These are phyloP conservation scores for Trametes sp. DNA, from an alignment of 1,284 basidiomycete genomes.

Conservation along the genomic window DNA sequence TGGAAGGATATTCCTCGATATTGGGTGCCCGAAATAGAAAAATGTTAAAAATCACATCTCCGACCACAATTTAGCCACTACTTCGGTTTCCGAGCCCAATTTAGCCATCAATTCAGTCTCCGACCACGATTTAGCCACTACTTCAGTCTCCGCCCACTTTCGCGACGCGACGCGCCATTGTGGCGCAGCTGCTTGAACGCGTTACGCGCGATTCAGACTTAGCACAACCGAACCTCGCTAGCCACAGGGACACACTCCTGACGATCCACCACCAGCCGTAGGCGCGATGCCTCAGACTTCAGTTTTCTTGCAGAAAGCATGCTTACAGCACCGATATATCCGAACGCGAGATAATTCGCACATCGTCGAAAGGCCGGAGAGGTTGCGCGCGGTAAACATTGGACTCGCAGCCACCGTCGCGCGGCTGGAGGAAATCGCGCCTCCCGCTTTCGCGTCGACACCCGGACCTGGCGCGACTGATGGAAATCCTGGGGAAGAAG, in stretches of 20 bases:
- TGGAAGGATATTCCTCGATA: neutral
- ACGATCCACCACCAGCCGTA: neutral
- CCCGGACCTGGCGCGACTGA: slow-evolving; percentile 9
- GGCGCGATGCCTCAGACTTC: slow-evolving; percentile 23
- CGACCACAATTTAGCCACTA: too few relatives aligned
- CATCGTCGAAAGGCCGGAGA: slow-evolving; percentile 89
- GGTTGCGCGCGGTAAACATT: slow-evolving; percentile 82
- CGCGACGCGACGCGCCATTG: slow-evolving; percentile 14
- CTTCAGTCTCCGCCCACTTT: slow-evolving; percentile 11
- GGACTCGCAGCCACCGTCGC: slow-evolving; percentile 83
- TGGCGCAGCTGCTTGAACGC: neutral
- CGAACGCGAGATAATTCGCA: slow-evolving; percentile 74
- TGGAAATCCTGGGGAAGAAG: slow-evolving; percentile 10
- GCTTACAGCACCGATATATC: slow-evolving; percentile 80
- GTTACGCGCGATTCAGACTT: too few relatives aligned
- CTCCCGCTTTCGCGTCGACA: neutral
- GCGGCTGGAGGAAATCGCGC: slow-evolving; percentile 60
- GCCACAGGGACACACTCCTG: neutral
- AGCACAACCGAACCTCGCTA: neutral
- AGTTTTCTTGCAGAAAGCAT: slow-evolving; percentile 69
- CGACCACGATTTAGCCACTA: too few relatives aligned
- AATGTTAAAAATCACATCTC: too few relatives aligned
- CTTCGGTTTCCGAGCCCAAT: too few relatives aligned
- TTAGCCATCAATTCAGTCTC: too few relatives aligned
- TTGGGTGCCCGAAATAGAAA: too few relatives aligned